A percentile compares a stretch with the other conserved stretches of the same genome.
Conservation (phyloP, 2,329 filamentous ascomycete genomes). For the Ilyonectria robusta region DNA sequence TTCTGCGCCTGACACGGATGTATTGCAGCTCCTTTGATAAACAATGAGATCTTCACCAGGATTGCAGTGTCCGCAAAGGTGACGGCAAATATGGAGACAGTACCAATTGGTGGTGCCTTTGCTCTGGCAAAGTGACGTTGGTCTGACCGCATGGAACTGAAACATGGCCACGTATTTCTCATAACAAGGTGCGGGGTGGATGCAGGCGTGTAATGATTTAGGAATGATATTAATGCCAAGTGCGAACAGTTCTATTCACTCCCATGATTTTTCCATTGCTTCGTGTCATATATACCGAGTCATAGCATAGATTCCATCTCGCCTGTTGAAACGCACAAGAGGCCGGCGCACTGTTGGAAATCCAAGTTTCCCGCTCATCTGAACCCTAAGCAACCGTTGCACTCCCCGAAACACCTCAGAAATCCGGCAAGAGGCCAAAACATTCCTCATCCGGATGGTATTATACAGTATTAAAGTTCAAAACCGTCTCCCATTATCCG, state of each 20-base stretch:
- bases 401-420: conserved; percentile 43
- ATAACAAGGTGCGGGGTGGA: no score
- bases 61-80: no score
- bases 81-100: no score
- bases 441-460: conserved; percentile 34
- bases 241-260: conserved; percentile 21
- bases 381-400: conserved; percentile 40
- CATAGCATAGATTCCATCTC: conserved; percentile 40
- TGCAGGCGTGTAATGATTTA: not conserved
- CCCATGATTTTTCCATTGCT: conserved; percentile 33
- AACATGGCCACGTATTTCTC: not conserved
- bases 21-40: no score
- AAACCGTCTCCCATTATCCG: conserved; percentile 38
- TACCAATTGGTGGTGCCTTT: no score
- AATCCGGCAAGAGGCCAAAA: conserved; percentile 30
- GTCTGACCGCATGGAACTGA: not conserved
- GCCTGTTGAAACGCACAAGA: conserved; percentile 32
- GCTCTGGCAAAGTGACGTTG: not conserved
- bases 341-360: conserved; percentile 35
- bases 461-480: conserved; percentile 48
- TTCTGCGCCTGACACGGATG: no score
- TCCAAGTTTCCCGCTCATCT: conserved; percentile 39
- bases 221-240: conserved; percentile 13
- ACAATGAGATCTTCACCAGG: no score
- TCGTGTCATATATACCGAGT: conserved; percentile 38